These are phyloP conservation scores for Dendrobium catenatum DNA, from an alignment of 106 monocot genomes.

Conservation along the genomic window DNA sequence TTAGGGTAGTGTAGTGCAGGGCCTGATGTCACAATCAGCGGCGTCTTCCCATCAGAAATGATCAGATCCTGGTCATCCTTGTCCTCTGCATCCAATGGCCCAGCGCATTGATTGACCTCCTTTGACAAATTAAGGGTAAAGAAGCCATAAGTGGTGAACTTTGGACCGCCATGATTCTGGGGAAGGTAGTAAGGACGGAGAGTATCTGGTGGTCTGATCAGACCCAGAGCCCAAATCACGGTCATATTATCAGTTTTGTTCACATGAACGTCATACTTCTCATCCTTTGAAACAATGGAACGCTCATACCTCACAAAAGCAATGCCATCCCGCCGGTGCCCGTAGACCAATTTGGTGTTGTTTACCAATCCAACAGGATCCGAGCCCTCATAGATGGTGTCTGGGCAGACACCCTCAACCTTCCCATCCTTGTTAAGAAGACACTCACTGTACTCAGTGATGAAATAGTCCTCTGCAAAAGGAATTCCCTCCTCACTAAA, in stretches of 20 bases:
- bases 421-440: constrained; percentile 61
- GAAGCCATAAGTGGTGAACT: constrained; percentile 41
- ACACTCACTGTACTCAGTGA: constrained; percentile 72
- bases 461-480: constrained; percentile 89
- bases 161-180: constrained; percentile 69
- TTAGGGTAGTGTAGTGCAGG: constrained; percentile 84
- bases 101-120: constrained; percentile 46
- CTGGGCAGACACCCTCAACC: constrained; percentile 78
- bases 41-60: constrained; percentile 65
- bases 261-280: constrained; percentile 76
- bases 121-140: constrained; percentile 63
- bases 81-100: constrained; percentile 77
- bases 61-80: constrained; percentile 91
- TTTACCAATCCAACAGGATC: constrained; percentile 62
- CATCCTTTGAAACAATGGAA: constrained; percentile 39
- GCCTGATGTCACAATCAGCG: constrained; percentile 55
- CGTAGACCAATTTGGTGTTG: constrained; percentile 65
- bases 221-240: constrained; percentile 81
- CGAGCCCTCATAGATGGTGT: constrained; percentile 62
- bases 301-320: constrained; percentile 66
- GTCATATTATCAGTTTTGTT: constrained; percentile 46
- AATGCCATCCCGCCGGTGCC: constrained; percentile 78
- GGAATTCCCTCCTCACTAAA: constrained; percentile 75
- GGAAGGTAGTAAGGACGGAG: constrained; percentile 72
- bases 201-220: constrained; percentile 62